Evolutionary conservation across 2,329 filamentous ascomycete genomes (phyloP), one percentile per base, ranked within the genome.

Genomic region (Exophiala xenobiotica): DNA sequence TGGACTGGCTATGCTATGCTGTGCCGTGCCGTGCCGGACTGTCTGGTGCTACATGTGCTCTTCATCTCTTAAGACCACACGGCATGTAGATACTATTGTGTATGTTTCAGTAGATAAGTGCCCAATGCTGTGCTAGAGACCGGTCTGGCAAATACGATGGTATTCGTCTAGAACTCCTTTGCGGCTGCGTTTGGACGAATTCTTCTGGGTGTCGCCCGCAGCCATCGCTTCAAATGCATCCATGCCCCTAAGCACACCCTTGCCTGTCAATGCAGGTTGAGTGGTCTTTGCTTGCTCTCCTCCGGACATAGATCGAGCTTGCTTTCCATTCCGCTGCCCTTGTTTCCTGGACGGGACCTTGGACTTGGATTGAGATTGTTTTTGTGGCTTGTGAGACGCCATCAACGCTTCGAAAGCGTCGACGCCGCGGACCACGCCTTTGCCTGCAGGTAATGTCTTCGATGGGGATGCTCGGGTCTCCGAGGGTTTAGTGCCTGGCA

Each of bases 151-250:
- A n/a, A n/a, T n/a, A n/a, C n/a, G n/a, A n/a, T n/a, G n/a, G n/a
- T n/a, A n/a, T n/a, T n/a, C n/a, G n/a, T n/a, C n/a, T n/a, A n/a
- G n/a, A n/a, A n/a, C n/a, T n/a, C n/a, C n/a, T n/a, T 16, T 41
- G 24, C 27, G 14, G n/a, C 9, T 29, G 16, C 16, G 33, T 31
- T n/a, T 38, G 27, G n/a, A n/a, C 3, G 31, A 35, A 44, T 44
- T 45, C 27, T 19, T 43, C 18, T 33, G 39, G 23, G 39, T 40
- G 1, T 23, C 43, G 20, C 37, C 46, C 6, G 33, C 33, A 22
- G 49, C 46, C 51, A 57, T 54, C 9, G 51, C 41, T 24, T 58
- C 52, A 26, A 58, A 51, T 22, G 55, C 55, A 16, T 58, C 55
- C 33, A 58, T 22, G 19, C 55, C 55, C 6, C 27, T 52, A 9